These are phyloP conservation scores for Amaranthus tricolor DNA, from an alignment of 179 eudicot genomes.

Conservation along the genomic window DNA sequence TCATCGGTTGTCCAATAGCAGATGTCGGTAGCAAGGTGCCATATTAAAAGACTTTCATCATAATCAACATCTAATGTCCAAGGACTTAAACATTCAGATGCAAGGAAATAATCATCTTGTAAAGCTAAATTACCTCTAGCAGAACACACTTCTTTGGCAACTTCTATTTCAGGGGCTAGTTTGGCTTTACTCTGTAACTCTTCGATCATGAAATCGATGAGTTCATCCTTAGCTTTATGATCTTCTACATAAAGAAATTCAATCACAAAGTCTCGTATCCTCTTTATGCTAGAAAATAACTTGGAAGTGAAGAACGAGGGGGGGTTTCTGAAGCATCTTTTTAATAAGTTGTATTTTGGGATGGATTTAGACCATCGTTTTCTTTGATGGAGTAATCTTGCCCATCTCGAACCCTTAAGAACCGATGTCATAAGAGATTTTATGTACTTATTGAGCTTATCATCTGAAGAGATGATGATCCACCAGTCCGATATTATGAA, in stretches of 20 bases:
- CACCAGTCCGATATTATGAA: slow-evolving; percentile 15
- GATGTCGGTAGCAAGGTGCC: slow-evolving; percentile 21
- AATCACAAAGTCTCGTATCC: neutral
- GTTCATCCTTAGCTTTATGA: neutral
- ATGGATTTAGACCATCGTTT: slow-evolving; percentile 15
- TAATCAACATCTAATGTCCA: slow-evolving; percentile 14
- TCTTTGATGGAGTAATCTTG: neutral
- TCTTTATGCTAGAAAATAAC: neutral
- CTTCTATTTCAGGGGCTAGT: neutral
- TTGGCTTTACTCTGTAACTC: slow-evolving; percentile 7
- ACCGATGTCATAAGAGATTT: neutral
- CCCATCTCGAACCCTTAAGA: neutral
- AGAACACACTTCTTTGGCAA: slow-evolving; percentile 2
- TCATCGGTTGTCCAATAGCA: neutral
- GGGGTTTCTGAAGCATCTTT: neutral
- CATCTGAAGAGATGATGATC: neutral
- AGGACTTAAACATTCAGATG: neutral
- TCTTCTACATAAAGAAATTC: neutral
- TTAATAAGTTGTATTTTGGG: slow-evolving; percentile 7
- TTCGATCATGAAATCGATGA: neutral
- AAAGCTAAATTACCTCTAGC: slow-evolving; percentile 13
- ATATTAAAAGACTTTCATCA: slow-evolving; percentile 15
- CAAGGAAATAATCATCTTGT: slow-evolving; percentile 13
- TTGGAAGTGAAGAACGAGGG: neutral
- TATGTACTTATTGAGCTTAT: neutral